Evolutionary conservation across 345 rosid genomes (phyloP).

Genomic region (Noccaea bulbosa): DNA sequence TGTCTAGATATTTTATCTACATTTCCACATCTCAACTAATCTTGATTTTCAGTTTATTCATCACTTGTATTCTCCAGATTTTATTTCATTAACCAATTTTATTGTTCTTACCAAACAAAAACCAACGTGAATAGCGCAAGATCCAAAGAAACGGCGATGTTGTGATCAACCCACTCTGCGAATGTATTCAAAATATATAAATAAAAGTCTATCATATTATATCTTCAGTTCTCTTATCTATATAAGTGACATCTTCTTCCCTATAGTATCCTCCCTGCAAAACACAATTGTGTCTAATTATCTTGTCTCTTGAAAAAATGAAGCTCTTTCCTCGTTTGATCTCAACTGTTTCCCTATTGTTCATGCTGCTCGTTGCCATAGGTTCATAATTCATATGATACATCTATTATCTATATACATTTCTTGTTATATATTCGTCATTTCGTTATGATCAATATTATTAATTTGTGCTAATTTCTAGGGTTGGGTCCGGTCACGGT

Average conservation of each 20-base stretch:
- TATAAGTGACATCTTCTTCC: constrained; percentile 7
- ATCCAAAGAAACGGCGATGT: constrained; percentile 28
- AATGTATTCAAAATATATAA: constrained; percentile 2
- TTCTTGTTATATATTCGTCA: background rate
- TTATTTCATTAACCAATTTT: background rate
- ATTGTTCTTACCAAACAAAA: background rate
- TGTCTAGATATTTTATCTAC: background rate
- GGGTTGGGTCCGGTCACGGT: constrained; percentile 33
- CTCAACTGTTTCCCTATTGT: constrained; percentile 13
- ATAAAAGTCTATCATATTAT: background rate
- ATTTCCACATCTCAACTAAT: background rate
- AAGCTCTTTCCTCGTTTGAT: constrained; percentile 28
- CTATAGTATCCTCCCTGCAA: constrained; percentile 7
- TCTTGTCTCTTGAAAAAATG: constrained; percentile 25
- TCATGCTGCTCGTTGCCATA: constrained; percentile 34
- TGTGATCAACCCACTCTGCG: constrained; percentile 29
- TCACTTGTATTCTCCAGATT: background rate
- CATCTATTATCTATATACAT: background rate
- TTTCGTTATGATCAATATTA: background rate
- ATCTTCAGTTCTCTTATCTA: background rate
- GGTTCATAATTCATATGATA: constrained; percentile 23
- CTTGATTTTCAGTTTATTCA: constrained; percentile 9
- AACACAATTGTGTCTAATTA: background rate
- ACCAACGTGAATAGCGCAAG: constrained; percentile 7
- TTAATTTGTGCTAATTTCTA: constrained; percentile 5